Base-by-base conservation (phyloP, 805 yeast species). In the Ogataea trehalophila region DNA sequence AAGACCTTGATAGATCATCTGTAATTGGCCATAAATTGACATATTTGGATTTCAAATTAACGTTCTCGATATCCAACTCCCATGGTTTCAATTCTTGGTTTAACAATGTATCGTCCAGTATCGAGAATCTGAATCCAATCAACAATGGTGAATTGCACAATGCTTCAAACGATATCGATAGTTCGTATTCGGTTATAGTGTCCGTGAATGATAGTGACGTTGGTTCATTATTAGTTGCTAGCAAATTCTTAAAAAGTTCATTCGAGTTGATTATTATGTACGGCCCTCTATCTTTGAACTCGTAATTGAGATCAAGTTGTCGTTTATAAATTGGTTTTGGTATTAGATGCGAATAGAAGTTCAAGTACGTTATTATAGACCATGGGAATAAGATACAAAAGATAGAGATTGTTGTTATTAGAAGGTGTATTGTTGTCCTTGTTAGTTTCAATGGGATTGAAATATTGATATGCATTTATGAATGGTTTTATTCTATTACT, bases 361-460 rank as follows among this genome's bases (percentile, higher is more conserved):
- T 58, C 37, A 63, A 40, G 49, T 60, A 67, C 17, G 69, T 48
- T 13, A 67, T 35, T 8, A 65, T 37, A 1, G 71, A 66, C 52
- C 65, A 56, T 6, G 72, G 72, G 7, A 66, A 44, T 15, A 68
- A 57, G 16, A 66, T 53, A 11, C 58, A 29, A n/a, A 55, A 42
- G 2, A 63, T 41, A 5, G 66, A 46, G 6, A 50, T 34, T 15
- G 37, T 20, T 14, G 54, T 37, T 22, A 54, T 39, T 1, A 46
- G 18, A 9, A 49, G 33, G 44, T 62, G 59, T 6, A 59, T 38
- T 17, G 54, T 22, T 5, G 53, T 43, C 26, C 66, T 46, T 8
- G 65, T 56, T 16, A 61, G 26, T 8, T 43, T 42, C 45, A 62
- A 45, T 11, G 66, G 66, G 16, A 58, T 47, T 5, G 57, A 43